phyloP scores from a whole-genome alignment of 116 monocot genomes.

The Trichopus zeylanicus region DNA sequence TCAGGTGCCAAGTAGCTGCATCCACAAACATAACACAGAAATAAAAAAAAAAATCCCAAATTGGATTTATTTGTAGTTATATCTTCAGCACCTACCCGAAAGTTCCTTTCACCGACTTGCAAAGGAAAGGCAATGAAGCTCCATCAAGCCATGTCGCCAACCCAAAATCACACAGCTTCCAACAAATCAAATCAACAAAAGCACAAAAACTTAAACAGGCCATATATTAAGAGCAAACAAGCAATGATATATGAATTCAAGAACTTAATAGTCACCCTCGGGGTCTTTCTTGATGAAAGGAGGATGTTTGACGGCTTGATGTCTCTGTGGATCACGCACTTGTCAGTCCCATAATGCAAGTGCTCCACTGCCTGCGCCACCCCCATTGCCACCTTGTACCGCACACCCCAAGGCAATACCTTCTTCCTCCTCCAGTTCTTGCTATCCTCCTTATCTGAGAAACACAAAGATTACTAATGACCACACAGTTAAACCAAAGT shows the following conservation, averaged over 20 bases:
- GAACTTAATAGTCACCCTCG: slow-evolving; percentile 37
- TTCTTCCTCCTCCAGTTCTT: slow-evolving; percentile 19
- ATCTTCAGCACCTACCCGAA: slow-evolving; percentile 54
- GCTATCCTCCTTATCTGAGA: neutral
- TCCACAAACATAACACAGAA: slow-evolving; percentile 2
- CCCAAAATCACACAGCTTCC: slow-evolving; percentile 88
- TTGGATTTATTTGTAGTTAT: neutral
- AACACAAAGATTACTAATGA: neutral
- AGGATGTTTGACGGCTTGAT: slow-evolving; percentile 95
- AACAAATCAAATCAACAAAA: slow-evolving; percentile 11
- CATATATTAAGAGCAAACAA: neutral
- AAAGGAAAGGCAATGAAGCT: slow-evolving; percentile 77
- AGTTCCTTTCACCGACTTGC: slow-evolving; percentile 89
- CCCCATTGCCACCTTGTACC: slow-evolving; percentile 71
- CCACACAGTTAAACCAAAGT: neutral
- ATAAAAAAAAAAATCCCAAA: neutral
- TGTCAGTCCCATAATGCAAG: slow-evolving; percentile 57
- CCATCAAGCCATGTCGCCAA: slow-evolving; percentile 75
- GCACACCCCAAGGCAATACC: slow-evolving; percentile 55
- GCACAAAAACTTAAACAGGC: neutral
- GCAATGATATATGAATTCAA: neutral
- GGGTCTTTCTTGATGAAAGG: slow-evolving; percentile 50
- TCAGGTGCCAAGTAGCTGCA: slow-evolving; percentile 89
- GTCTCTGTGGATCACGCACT: slow-evolving; percentile 82
- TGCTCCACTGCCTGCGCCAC: slow-evolving; percentile 65